phyloP scores from a whole-genome alignment of 2,329 filamentous ascomycete species.

The Aspergillus hiratsukae region DNA sequence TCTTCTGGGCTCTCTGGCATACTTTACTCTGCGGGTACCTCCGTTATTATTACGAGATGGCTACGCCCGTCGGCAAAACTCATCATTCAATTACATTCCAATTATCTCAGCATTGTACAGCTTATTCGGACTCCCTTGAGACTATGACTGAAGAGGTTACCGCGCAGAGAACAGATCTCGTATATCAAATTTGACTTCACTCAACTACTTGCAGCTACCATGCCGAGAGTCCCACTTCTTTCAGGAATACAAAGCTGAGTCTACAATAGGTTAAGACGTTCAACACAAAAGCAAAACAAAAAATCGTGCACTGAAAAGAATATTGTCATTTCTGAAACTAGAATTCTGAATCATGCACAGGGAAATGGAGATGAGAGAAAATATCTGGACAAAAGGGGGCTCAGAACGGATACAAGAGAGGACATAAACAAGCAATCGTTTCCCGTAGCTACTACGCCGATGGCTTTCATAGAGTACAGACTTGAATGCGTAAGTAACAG shows the following conservation, averaged over 20 bases:
- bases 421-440: conserved; percentile 3
- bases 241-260: background rate
- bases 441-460: conserved; percentile 10
- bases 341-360: background rate
- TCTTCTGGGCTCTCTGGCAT: no score
- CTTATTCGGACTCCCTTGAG: background rate
- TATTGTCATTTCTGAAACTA: background rate
- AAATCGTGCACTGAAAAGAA: background rate
- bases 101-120: background rate
- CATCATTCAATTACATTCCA: no score
- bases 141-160: background rate
- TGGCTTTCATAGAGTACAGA: conserved; percentile 19
- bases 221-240: background rate
- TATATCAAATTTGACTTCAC: background rate
- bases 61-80: background rate
- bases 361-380: background rate
- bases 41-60: no score
- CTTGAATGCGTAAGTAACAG: conserved; percentile 14
- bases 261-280: background rate
- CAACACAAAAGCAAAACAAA: background rate
- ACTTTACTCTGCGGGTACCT: no score
- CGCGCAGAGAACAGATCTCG: background rate
- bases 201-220: background rate
- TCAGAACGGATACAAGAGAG: conserved; percentile 1
- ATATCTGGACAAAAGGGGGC: conserved; percentile 1